Evolutionary conservation across 306 rosid species (phyloP).

Genomic region (Phaseolus lunatus): DNA sequence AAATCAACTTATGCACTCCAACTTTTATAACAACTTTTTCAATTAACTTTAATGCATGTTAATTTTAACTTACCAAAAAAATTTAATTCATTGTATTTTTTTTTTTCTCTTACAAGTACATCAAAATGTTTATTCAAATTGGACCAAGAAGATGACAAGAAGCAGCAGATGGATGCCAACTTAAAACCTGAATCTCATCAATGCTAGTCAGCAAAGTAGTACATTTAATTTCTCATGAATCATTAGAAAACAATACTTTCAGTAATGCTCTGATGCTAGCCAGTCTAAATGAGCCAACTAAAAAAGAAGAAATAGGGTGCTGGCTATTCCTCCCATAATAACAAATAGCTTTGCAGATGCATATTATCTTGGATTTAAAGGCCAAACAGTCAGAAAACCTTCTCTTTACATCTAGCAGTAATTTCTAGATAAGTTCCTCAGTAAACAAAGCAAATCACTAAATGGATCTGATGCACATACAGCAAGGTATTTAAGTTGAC

Average conservation of each 20-base stretch:
- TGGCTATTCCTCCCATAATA: slow-evolving; percentile 14
- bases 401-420: slow-evolving; percentile 3
- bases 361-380: not conserved
- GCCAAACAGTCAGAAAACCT: slow-evolving; percentile 19
- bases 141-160: not conserved
- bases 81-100: not conserved
- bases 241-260: not conserved
- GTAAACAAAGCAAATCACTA: slow-evolving; percentile 1
- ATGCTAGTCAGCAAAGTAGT: too few relatives aligned
- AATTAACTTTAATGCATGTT: not conserved
- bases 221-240: not conserved
- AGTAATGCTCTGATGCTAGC: slow-evolving; percentile 3
- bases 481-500: slow-evolving; percentile 8
- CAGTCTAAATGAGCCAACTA: not conserved
- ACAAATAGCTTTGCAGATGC: not conserved
- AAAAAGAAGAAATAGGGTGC: not conserved
- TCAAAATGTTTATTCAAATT: not conserved
- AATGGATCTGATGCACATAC: slow-evolving; percentile 8
- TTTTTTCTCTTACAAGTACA: not conserved
- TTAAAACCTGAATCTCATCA: too few relatives aligned
- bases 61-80: not conserved
- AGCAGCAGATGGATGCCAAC: too few relatives aligned
- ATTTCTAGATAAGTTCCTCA: slow-evolving; percentile 16
- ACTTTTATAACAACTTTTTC: not conserved
- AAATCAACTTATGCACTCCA: not conserved